Evolutionary conservation across 2,329 filamentous ascomycete genomes (phyloP).

Genomic region (Fusarium sambucinum): DNA sequence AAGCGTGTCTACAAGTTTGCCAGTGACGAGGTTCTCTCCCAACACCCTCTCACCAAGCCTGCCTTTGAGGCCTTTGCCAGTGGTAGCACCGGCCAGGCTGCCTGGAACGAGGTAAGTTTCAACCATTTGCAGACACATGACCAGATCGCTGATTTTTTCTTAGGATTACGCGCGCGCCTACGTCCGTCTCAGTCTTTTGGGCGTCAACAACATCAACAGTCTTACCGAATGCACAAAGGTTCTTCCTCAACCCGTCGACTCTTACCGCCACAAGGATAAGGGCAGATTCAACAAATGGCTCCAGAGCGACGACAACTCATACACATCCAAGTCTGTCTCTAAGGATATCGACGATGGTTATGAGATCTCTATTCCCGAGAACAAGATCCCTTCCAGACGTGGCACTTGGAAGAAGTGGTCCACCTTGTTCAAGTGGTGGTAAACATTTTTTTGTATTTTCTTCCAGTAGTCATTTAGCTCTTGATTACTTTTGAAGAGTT

Average conservation of each 20-base stretch:
- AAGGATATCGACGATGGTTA: conserved; percentile 42
- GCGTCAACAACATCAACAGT: conserved; percentile 67
- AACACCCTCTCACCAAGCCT: conserved; percentile 52
- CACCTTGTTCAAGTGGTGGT: conserved; percentile 32
- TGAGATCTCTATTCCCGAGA: conserved; percentile 38
- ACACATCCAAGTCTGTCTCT: conserved; percentile 46
- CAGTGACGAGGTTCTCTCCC: conserved; percentile 57
- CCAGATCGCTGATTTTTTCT: not conserved
- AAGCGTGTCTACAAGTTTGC: conserved; percentile 57
- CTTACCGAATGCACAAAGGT: conserved; percentile 67
- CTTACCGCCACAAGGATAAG: conserved; percentile 39
- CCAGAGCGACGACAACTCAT: conserved; percentile 45
- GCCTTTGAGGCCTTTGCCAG: conserved; percentile 56
- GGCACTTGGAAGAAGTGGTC: conserved; percentile 33
- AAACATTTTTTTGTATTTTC: not conserved
- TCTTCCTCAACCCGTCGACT: conserved; percentile 53
- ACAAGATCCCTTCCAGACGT: conserved; percentile 42
- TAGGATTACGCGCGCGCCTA: conserved; percentile 66
- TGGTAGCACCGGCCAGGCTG: conserved; percentile 49
- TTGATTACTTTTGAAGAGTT: not conserved
- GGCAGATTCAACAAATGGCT: conserved; percentile 47
- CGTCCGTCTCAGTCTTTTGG: conserved; percentile 65
- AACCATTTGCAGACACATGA: not conserved
- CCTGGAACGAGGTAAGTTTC: conserved; percentile 57
- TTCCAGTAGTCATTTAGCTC: not conserved